A percentile compares a stretch with the other conserved stretches of the same genome.
These are phyloP conservation scores for Neurospora intermedia DNA, from an alignment of 495 filamentous ascomycete genomes.

Conservation along the genomic window DNA sequence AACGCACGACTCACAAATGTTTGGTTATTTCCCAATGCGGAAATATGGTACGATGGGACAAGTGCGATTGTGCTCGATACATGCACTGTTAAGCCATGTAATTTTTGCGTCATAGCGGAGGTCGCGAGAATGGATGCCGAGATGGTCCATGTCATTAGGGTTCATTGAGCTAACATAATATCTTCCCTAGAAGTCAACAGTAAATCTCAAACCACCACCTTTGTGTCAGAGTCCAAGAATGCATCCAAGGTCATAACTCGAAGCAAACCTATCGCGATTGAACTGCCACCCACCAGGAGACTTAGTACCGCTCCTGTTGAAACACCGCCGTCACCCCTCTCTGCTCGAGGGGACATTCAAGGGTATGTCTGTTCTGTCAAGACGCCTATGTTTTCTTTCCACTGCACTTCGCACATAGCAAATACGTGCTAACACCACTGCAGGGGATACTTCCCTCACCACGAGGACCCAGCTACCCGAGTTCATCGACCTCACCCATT, in stretches of 20 bases:
- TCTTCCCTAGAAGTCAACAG: not conserved
- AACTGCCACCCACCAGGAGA: constrained; percentile 25
- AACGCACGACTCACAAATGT: not conserved
- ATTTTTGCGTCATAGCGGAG: not conserved
- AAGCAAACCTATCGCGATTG: constrained; percentile 37
- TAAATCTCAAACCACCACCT: not conserved
- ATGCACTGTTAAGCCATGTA: not conserved
- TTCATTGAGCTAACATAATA: not conserved
- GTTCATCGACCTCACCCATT: constrained; percentile 33
- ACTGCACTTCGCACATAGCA: not conserved
- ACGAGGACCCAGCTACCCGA: constrained; percentile 32
- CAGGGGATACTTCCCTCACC: constrained; percentile 43
- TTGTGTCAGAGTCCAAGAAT: not conserved
- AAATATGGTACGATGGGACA: not conserved
- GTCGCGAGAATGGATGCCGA: not conserved
- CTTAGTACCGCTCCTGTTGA: constrained; percentile 22
- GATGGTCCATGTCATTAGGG: not conserved
- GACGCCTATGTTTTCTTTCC: not conserved
- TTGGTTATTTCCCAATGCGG: not conserved
- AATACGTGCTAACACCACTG: not conserved
- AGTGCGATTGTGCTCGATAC: not conserved
- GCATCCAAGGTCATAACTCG: not conserved
- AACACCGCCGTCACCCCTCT: constrained; percentile 33
- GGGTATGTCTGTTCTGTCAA: constrained; percentile 27
- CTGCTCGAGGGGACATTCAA: constrained; percentile 38